These are phyloP conservation scores for Andrographis paniculata DNA, from an alignment of 305 asterid genomes.

Conservation along the genomic window DNA sequence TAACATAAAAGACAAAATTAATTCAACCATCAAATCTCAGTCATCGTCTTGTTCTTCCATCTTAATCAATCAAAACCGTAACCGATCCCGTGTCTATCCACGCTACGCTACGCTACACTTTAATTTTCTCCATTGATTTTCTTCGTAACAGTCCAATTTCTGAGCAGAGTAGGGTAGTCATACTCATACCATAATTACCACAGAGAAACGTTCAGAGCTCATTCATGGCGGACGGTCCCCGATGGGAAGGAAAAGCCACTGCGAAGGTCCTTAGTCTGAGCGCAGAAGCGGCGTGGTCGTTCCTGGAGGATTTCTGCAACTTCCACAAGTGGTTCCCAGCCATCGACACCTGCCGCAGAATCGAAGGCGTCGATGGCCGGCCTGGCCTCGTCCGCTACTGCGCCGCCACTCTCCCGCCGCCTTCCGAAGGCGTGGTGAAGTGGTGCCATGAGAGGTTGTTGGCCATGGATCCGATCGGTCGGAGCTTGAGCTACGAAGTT, in stretches of 20 bases:
- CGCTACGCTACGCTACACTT: no score
- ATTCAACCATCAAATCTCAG: no score
- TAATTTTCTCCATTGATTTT: no score
- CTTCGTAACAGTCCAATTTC: no score
- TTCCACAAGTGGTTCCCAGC: conserved; percentile 48
- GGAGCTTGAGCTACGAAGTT: conserved; percentile 31
- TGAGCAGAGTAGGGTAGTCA: no score
- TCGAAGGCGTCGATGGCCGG: conserved; percentile 22
- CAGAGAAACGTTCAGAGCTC: no score
- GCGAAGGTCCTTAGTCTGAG: conserved; percentile 28
- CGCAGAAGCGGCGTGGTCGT: conserved; percentile 52
- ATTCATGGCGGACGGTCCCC: no score
- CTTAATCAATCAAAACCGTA: no score
- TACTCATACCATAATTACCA: no score
- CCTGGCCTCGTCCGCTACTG: conserved; percentile 53
- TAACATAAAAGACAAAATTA: no score
- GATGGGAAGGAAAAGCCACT: conserved; percentile 65
- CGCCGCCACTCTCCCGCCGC: conserved; percentile 23
- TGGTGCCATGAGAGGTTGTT: conserved; percentile 44
- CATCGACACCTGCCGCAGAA: conserved; percentile 41
- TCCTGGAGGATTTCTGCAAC: conserved; percentile 55
- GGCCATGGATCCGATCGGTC: conserved; percentile 16
- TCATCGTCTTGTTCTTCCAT: no score
- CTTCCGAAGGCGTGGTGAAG: conserved; percentile 13
- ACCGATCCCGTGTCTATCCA: no score